These are phyloP conservation scores for Poterioochromonas sp. DNA, from an alignment of 352 stramenopile genomes.

Conservation along the genomic window DNA sequence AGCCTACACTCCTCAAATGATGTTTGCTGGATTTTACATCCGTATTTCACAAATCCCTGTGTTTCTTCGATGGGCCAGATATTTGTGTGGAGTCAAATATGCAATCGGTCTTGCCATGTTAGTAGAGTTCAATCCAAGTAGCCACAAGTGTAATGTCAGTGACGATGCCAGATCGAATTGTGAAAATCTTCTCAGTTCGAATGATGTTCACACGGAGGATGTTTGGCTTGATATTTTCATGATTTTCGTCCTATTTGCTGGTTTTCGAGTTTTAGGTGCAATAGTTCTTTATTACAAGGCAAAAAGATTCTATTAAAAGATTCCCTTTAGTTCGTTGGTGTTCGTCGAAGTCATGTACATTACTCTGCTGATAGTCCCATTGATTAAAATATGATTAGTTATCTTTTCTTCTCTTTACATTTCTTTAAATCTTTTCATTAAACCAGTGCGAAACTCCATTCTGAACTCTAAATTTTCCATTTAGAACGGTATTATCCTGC, in stretches of 20 bases:
- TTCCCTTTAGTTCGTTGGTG: too few relatives aligned
- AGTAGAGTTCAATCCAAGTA: slow-evolving; percentile 43
- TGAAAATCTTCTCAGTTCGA: slow-evolving; percentile 26
- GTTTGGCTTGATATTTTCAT: slow-evolving; percentile 39
- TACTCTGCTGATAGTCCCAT: too few relatives aligned
- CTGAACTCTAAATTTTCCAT: too few relatives aligned
- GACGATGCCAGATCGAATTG: slow-evolving; percentile 24
- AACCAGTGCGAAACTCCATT: too few relatives aligned
- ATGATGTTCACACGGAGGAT: slow-evolving; percentile 37
- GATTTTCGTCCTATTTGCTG: slow-evolving; percentile 36
- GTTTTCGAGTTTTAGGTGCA: slow-evolving; percentile 31
- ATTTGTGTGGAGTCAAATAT: slow-evolving; percentile 54
- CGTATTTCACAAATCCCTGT: slow-evolving; percentile 42
- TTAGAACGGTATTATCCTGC: too few relatives aligned
- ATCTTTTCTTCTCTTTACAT: too few relatives aligned
- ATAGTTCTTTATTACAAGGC: neutral
- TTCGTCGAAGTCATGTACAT: too few relatives aligned
- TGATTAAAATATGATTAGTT: too few relatives aligned
- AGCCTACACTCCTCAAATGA: slow-evolving; percentile 61
- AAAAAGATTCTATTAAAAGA: slow-evolving; percentile 44
- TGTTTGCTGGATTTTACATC: slow-evolving; percentile 58
- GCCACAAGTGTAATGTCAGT: neutral
- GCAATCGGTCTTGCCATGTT: slow-evolving; percentile 42
- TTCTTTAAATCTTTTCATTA: too few relatives aligned
- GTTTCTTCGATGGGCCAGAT: slow-evolving; percentile 52